phyloP scores from a whole-genome alignment of 129 eudicot species.

The Silybum marianum region DNA sequence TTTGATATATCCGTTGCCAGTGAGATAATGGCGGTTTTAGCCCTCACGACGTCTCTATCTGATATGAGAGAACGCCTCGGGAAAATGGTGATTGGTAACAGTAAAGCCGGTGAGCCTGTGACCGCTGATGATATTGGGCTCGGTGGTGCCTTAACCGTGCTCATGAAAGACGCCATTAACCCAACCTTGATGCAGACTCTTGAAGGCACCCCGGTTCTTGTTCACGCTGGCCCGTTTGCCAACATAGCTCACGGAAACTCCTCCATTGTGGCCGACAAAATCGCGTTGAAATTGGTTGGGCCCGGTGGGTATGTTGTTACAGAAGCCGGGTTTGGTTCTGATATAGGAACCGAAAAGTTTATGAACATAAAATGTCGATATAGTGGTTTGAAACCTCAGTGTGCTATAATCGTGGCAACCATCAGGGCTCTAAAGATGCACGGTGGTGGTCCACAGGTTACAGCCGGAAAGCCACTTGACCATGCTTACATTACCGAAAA shows the following conservation, averaged over 20 bases:
- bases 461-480: conserved; percentile 94
- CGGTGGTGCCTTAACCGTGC: conserved; percentile 92
- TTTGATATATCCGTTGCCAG: conserved; percentile 98
- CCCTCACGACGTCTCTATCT: conserved; percentile 86
- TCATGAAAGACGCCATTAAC: conserved; percentile 99
- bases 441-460: conserved; percentile 96
- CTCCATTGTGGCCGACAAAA: conserved; percentile 90
- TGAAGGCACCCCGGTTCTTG: conserved; percentile 97
- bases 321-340: conserved; percentile 98
- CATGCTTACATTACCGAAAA: conserved; percentile 83
- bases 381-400: conserved; percentile 93
- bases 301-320: conserved; percentile 96
- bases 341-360: conserved; percentile 97
- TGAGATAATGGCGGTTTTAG: conserved; percentile 98
- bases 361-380: conserved; percentile 94
- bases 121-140: conserved; percentile 98
- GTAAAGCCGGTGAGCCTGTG: conserved; percentile 84
- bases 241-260: conserved; percentile 98
- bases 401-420: conserved; percentile 94
- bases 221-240: conserved; percentile 97
- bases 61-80: conserved; percentile 99
- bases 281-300: conserved; percentile 89
- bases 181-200: conserved; percentile 99
- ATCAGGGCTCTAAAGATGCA: conserved; percentile 97
- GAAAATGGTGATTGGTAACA: conserved; percentile 92